A percentile compares a stretch with the other conserved stretches of the same genome.
phyloP scores from a whole-genome alignment of 176 grass and related monocot species.

The Tillandsia leiboldiana region DNA sequence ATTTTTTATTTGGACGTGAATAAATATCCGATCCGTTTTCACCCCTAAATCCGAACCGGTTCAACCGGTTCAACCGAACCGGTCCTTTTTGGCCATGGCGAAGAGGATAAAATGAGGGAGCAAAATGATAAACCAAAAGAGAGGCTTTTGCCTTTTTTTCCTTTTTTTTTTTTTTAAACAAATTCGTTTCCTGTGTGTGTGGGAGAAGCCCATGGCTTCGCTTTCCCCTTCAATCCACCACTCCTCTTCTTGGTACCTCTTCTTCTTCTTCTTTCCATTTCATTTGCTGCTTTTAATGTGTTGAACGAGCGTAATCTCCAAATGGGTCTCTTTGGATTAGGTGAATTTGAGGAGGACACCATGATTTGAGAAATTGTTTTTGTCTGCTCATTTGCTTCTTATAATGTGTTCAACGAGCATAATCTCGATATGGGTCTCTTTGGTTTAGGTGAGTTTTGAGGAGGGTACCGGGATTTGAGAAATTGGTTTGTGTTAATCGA shows the following conservation, averaged over 20 bases:
- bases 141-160: not conserved
- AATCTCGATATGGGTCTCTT: not conserved
- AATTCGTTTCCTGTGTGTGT: not conserved
- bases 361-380: not conserved
- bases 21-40: not conserved
- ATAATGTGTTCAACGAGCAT: not conserved
- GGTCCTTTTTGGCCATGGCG: not conserved
- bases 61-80: not conserved
- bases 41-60: not conserved
- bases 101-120: not conserved
- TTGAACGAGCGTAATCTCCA: not conserved
- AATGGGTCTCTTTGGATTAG: not conserved
- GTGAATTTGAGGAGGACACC: not conserved
- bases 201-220: not conserved
- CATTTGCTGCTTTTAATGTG: not conserved
- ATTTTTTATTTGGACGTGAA: no score
- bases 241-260: not conserved
- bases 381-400: not conserved
- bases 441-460: not conserved
- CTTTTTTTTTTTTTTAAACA: not conserved
- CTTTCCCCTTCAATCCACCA: slow-evolving; percentile 3
- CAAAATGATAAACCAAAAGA: not conserved
- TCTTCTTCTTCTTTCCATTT: not conserved
- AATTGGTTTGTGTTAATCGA: no score
- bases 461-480: not conserved